Base-by-base conservation (phyloP, 345 rosid genomes). In the Mangifera indica region DNA sequence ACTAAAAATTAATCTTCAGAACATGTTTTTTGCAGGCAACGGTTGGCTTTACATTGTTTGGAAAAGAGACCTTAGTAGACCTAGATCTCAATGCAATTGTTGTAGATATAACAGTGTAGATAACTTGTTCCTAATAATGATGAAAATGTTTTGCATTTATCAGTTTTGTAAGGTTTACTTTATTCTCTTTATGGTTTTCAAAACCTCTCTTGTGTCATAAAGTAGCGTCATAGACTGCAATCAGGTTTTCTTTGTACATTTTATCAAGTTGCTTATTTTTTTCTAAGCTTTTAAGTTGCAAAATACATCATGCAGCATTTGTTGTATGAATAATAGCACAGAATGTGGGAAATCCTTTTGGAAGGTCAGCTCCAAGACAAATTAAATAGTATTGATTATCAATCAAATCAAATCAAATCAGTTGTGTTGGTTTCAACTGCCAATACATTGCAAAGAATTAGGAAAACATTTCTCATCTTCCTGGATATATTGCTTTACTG, bases 1-100 rank as follows among this genome's bases (percentile, higher is more conserved):
- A 7, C 56, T 52, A 18, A 51, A 51, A 24, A 24, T 21, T 13
- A 60, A 60, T 8, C 12, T 60, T 32, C 52, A 18, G 45, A 26
- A n/a, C 12, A 34, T 65, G 59, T 65, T 78, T 70, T 67, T 79
- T 86, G 81, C 88, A 92, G 98, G 97, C 88, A 76, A 94, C 95
- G 4, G 96, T 94, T 70, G 91, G 76, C 44, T 81, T 94, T 67
- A 85, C 92, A 22, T 78, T 92, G 66, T 90, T 94, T 72, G 97
- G 98, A 48, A 94, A 90, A 81, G 98, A 94, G 78, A 94, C 86
- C 56, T 74, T 89, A 40, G 93, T 89, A 49, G 98, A 94, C 59
- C 62, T 92, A 66, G 90, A 88, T 83, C 70, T 86, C 80, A 66
- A 74, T 76, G 95, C 92, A 84, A 87, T 94, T 87, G 91, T 84